phyloP scores from a whole-genome alignment of 352 stramenopile species.

The Aphanomyces stellatus region DNA sequence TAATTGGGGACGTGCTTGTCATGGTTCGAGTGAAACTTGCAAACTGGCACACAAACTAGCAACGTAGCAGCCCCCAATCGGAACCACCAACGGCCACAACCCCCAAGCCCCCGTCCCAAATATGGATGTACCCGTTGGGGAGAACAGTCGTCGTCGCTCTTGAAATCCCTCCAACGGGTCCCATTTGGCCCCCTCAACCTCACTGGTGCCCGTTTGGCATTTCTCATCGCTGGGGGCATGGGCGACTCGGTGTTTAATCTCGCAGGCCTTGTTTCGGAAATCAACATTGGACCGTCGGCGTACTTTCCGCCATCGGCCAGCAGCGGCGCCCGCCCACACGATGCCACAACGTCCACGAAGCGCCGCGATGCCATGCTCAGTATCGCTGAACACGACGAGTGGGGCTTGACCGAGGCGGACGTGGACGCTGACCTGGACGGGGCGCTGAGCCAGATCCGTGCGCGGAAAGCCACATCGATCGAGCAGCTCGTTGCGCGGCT shows the following conservation, averaged over 20 bases:
- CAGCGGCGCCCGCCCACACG: background rate
- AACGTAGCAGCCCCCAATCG: no score
- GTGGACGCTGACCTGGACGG: background rate
- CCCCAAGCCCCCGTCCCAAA: no score
- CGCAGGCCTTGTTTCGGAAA: background rate
- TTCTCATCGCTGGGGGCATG: background rate
- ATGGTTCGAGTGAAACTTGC: no score
- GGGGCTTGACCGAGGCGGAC: background rate
- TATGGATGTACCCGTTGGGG: no score
- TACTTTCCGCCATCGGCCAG: background rate
- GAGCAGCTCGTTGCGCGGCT: background rate
- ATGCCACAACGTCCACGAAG: background rate
- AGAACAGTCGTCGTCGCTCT: no score
- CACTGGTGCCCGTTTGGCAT: no score
- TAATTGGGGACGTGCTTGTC: no score
- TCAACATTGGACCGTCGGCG: conserved; percentile 1
- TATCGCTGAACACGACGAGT: conserved; percentile 3
- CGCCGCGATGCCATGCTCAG: background rate
- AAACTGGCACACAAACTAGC: no score
- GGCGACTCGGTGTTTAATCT: conserved; percentile 5
- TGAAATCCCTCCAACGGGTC: no score
- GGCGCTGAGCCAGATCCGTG: background rate
- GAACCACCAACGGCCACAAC: no score
- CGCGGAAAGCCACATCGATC: background rate
- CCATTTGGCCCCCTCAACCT: no score